These are phyloP conservation scores for Cyclotella kingstonii DNA, from an alignment of 108 stramenopile species.

Conservation along the genomic window DNA sequence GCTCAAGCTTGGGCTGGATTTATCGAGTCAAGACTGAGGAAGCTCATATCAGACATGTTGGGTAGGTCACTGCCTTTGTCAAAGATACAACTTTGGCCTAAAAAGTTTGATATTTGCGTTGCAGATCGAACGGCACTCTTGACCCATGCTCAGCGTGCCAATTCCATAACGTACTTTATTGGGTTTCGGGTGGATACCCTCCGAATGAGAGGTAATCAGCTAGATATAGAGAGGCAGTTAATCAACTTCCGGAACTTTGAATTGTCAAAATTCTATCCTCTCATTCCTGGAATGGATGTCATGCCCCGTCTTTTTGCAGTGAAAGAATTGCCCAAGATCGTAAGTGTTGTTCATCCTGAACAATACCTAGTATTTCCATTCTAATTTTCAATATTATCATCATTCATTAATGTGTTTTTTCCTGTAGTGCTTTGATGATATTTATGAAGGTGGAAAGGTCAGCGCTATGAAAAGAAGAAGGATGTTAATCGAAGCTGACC, in stretches of 20 bases:
- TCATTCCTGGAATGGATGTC: conserved; percentile 83
- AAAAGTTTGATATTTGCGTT: conserved; percentile 83
- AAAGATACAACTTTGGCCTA: conserved; percentile 88
- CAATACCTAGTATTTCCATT: too few species aligned
- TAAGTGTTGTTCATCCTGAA: too few species aligned
- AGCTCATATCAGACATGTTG: conserved; percentile 77
- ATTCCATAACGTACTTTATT: conserved; percentile 81
- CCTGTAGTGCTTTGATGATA: conserved; percentile 58
- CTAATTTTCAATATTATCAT: too few species aligned
- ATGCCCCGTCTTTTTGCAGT: conserved; percentile 64
- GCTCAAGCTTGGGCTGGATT: conserved; percentile 92
- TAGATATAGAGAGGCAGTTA: conserved; percentile 80
- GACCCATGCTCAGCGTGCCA: conserved; percentile 74
- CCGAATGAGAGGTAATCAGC: conserved; percentile 82
- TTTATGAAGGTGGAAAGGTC: conserved; percentile 80
- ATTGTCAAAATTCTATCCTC: conserved; percentile 68
- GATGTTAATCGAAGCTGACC: conserved; percentile 69
- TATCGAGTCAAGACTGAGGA: conserved; percentile 89
- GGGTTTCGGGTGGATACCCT: conserved; percentile 77
- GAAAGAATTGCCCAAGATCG: conserved; percentile 72
- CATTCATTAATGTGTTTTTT: not conserved
- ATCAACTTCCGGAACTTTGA: conserved; percentile 85
- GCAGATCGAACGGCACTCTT: conserved; percentile 73
- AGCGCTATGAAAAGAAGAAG: conserved; percentile 85
- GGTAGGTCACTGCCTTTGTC: conserved; percentile 75